Base-by-base conservation (phyloP, 352 stramenopile species). In the Pythium biforme region DNA sequence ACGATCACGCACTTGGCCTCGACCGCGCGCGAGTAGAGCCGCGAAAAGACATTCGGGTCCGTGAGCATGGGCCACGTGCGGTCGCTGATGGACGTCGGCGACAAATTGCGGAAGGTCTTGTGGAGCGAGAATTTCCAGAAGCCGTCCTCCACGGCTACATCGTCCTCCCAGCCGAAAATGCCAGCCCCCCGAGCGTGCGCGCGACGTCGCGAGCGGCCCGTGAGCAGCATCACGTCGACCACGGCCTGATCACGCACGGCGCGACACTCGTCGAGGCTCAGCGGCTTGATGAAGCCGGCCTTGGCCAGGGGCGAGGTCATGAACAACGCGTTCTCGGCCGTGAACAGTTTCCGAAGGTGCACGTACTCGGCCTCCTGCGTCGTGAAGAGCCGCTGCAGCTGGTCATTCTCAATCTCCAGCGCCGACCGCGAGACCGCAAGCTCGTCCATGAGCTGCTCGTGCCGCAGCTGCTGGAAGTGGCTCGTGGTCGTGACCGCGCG, bases 21-120 rank as follows among this genome's bases (percentile, higher is more conserved):
- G n/a, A 75, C 51, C 12, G 49, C 55, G 0, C 59, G 46, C 29
- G 67, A 69, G 54, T 69, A 77, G 14, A 77, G 43, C 0, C 58
- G 47, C 31, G 52, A 19, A 22, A 68, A 45, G n/a, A 39, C 29
- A 15, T 25, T 23, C 10, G 67, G 67, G 34, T 70, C 54, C 23
- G 52, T 64, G 27, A 71, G 34, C 45, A 70, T 54, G 45, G 51
- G 31, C 39, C 46, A 72, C 17, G 48, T 68, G 15, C 55, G 19
- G 40, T 37, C 40, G 9, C 37, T 34, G 14, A 72, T 40, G 8
- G 9, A 15, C 15, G 31, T 8, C 1, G 65, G 51, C 27, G 57
- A 40, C 27, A 48, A 17, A 10, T 58, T 20, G n/a, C 31, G 33
- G 23, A 72, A 67, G 1, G 59, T 65, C 55, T 72, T 72, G 40